These are phyloP conservation scores for Psilocybe azurescens DNA, from an alignment of 768 basidiomycete species.

Conservation along the genomic window DNA sequence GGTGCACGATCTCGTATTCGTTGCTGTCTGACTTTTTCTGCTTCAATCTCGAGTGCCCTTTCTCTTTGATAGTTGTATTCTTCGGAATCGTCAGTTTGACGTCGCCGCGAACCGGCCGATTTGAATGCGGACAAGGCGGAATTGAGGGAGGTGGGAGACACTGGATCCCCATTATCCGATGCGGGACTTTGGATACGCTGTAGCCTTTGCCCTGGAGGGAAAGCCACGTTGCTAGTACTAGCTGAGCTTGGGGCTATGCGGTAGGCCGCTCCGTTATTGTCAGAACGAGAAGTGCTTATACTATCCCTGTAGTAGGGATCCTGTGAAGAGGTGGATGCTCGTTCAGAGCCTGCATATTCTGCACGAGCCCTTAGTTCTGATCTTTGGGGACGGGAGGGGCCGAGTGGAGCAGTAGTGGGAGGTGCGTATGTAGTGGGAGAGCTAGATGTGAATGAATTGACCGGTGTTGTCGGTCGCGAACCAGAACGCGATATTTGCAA, in stretches of 20 bases:
- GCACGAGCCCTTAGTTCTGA: constrained; percentile 68
- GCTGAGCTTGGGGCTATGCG: constrained; percentile 17
- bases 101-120: constrained; percentile 62
- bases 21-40: constrained; percentile 69
- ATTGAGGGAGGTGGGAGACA: constrained; percentile 53
- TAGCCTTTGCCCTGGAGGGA: constrained; percentile 27
- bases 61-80: constrained; percentile 63
- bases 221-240: constrained; percentile 18
- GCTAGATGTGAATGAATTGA: constrained; percentile 37
- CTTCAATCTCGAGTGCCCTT: constrained; percentile 63
- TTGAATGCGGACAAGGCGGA: constrained; percentile 75
- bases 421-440: constrained; percentile 40
- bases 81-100: constrained; percentile 55
- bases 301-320: constrained; percentile 53
- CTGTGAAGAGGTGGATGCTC: constrained; percentile 50
- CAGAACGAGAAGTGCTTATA: constrained; percentile 52
- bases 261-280: constrained; percentile 35
- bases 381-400: constrained; percentile 68
- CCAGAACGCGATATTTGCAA: constrained; percentile 64
- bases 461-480: constrained; percentile 59
- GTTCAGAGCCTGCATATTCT: constrained; percentile 58
- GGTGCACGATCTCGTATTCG: constrained; percentile 73
- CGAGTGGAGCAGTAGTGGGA: constrained; percentile 47
- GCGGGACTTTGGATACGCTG: constrained; percentile 37
- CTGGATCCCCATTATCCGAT: constrained; percentile 37